Evolutionary conservation across 768 basidiomycete species (phyloP).

Genomic region (Suillus brevipes): DNA sequence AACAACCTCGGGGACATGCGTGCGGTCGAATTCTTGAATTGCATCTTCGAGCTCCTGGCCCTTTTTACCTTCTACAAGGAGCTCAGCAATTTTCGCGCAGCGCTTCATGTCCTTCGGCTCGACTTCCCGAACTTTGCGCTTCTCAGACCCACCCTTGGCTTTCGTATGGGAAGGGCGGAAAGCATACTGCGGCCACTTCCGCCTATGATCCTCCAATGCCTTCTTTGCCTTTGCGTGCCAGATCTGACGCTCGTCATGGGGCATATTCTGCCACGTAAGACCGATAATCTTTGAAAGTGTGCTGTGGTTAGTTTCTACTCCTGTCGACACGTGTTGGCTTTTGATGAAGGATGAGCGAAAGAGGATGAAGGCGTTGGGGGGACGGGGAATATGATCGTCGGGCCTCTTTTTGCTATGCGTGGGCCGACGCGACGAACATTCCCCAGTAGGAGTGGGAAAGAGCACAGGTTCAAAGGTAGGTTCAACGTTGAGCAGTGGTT

Average conservation of each 20-base stretch:
- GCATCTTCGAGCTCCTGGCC: conserved; percentile 62
- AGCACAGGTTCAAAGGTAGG: conserved; percentile 47
- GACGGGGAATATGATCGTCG: conserved; percentile 77
- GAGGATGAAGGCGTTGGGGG: conserved; percentile 85
- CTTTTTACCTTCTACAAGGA: conserved; percentile 66
- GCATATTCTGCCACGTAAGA: conserved; percentile 77
- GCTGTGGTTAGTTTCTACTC: conserved; percentile 80
- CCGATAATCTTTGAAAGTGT: conserved; percentile 86
- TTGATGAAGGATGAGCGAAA: conserved; percentile 85
- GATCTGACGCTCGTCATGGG: conserved; percentile 70
- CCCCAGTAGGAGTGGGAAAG: conserved; percentile 53
- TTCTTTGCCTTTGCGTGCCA: conserved; percentile 79
- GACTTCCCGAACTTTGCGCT: conserved; percentile 37
- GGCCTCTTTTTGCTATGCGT: conserved; percentile 71
- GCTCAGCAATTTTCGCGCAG: conserved; percentile 65
- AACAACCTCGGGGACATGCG: conserved; percentile 57
- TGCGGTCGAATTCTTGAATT: conserved; percentile 57
- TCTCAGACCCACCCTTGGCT: conserved; percentile 31
- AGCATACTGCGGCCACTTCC: conserved; percentile 68
- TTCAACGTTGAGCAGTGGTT: conserved; percentile 41
- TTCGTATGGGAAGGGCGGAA: conserved; percentile 61
- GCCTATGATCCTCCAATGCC: conserved; percentile 72
- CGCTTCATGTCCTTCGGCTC: conserved; percentile 56
- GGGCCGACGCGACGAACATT: conserved; percentile 39
- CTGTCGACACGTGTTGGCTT: conserved; percentile 71